A percentile compares a stretch with the other conserved stretches of the same genome.
These are phyloP conservation scores for Penicillium occitanis DNA, from an alignment of 2,329 filamentous ascomycete genomes.

Conservation along the genomic window DNA sequence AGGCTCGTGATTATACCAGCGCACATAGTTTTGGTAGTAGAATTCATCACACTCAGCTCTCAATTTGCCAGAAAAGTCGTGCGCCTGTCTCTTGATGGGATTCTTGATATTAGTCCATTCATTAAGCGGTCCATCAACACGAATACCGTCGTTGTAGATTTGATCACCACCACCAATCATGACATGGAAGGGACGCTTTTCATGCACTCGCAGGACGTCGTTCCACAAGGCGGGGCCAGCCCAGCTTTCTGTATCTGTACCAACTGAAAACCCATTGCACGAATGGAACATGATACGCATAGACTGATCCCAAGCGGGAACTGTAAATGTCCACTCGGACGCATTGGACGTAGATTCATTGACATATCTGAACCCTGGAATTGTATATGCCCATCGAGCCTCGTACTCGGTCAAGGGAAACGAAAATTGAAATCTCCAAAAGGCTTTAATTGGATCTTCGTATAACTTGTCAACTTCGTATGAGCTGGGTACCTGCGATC, in stretches of 20 bases:
- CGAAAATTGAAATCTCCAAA: constrained; percentile 59
- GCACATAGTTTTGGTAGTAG: constrained; percentile 62
- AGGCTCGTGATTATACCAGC: constrained; percentile 68
- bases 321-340: constrained; percentile 54
- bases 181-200: constrained; percentile 61
- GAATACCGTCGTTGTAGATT: constrained; percentile 73
- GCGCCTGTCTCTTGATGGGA: constrained; percentile 60
- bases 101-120: constrained; percentile 62
- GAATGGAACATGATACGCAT: constrained; percentile 71
- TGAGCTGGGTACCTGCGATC: constrained; percentile 21
- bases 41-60: constrained; percentile 60
- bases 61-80: constrained; percentile 65
- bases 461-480: constrained; percentile 58
- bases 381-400: constrained; percentile 73
- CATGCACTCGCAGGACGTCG: constrained; percentile 62
- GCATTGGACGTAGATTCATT: constrained; percentile 55
- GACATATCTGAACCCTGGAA: constrained; percentile 65
- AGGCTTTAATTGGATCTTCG: constrained; percentile 58
- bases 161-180: constrained; percentile 92
- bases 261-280: constrained; percentile 67
- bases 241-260: constrained; percentile 64
- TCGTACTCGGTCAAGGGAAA: constrained; percentile 70
- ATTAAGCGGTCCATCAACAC: constrained; percentile 77
- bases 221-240: constrained; percentile 63
- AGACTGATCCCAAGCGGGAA: constrained; percentile 61